Percentiles rank a stretch among this genome's conserved stretches.
Evolutionary conservation across 176 grass and related monocot genomes (phyloP).

Genomic region (Hordeum marinum): DNA sequence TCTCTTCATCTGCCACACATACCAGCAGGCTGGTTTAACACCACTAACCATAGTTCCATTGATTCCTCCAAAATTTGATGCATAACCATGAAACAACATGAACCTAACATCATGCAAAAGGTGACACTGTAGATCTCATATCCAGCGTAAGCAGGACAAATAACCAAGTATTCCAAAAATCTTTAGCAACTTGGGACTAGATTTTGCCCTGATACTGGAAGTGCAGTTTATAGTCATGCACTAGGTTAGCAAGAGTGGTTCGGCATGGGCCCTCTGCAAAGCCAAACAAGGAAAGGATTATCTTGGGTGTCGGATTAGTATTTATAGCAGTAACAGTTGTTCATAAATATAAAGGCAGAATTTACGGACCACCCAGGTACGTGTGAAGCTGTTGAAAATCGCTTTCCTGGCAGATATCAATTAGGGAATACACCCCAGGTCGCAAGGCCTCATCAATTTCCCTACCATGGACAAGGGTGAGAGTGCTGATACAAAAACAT

Average conservation of each 20-base stretch:
- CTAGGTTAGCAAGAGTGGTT: slow-evolving; percentile 72
- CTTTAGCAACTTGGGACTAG: slow-evolving; percentile 29
- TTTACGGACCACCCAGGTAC: slow-evolving; percentile 76
- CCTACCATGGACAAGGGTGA: slow-evolving; percentile 34
- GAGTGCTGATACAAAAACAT: slow-evolving; percentile 4
- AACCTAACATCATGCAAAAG: slow-evolving; percentile 18
- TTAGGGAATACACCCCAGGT: slow-evolving; percentile 89
- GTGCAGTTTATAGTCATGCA: slow-evolving; percentile 77
- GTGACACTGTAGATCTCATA: background rate
- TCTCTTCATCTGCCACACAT: slow-evolving; percentile 1
- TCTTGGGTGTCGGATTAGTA: background rate
- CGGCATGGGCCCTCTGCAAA: slow-evolving; percentile 79
- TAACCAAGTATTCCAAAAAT: background rate
- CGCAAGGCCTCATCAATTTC: slow-evolving; percentile 82
- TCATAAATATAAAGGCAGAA: background rate
- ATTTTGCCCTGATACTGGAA: slow-evolving; percentile 95
- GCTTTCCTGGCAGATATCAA: slow-evolving; percentile 83
- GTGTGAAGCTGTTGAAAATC: slow-evolving; percentile 96
- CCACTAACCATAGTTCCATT: background rate
- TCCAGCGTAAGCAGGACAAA: background rate
- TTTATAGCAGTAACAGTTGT: background rate
- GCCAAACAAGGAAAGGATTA: slow-evolving; percentile 4
- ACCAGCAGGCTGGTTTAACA: slow-evolving; percentile 19
- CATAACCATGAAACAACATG: background rate
- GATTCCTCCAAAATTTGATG: background rate